A percentile compares a stretch with the other conserved stretches of the same genome.
Evolutionary conservation across 768 basidiomycete genomes (phyloP).

Genomic region (Rhodotorula graminis): DNA sequence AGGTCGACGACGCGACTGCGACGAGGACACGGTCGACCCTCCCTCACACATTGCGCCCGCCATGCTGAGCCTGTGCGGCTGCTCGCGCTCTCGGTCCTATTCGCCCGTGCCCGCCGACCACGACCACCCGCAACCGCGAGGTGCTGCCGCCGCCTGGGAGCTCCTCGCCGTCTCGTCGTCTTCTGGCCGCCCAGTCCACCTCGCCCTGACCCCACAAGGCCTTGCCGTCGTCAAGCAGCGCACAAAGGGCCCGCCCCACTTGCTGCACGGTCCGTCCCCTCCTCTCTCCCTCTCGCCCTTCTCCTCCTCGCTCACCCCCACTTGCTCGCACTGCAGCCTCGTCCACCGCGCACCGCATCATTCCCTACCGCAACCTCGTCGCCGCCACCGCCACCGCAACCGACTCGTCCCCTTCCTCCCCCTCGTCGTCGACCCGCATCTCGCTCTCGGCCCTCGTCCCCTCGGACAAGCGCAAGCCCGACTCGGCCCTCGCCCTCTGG

Average conservation of each 20-base stretch:
- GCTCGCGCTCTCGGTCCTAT: not conserved
- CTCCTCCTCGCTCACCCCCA: not conserved
- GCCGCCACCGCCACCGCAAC: not conserved
- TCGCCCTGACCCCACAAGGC: not conserved
- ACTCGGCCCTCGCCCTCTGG: not conserved
- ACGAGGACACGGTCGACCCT: no score
- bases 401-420: not conserved
- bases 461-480: not conserved
- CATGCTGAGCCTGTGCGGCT: not conserved
- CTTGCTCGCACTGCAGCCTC: not conserved
- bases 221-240: conserved; percentile 5
- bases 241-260: not conserved
- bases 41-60: no score
- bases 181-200: not conserved
- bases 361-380: conserved; percentile 20
- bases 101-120: not conserved
- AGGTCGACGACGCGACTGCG: no score
- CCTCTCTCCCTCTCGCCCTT: not conserved
- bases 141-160: not conserved
- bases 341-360: not conserved
- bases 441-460: conserved; percentile 19
- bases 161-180: not conserved
- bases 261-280: conserved; percentile 1
- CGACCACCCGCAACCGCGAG: no score
- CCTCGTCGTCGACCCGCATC: not conserved